These are phyloP conservation scores for Mycena metata DNA, from an alignment of 768 basidiomycete species.

Conservation along the genomic window DNA sequence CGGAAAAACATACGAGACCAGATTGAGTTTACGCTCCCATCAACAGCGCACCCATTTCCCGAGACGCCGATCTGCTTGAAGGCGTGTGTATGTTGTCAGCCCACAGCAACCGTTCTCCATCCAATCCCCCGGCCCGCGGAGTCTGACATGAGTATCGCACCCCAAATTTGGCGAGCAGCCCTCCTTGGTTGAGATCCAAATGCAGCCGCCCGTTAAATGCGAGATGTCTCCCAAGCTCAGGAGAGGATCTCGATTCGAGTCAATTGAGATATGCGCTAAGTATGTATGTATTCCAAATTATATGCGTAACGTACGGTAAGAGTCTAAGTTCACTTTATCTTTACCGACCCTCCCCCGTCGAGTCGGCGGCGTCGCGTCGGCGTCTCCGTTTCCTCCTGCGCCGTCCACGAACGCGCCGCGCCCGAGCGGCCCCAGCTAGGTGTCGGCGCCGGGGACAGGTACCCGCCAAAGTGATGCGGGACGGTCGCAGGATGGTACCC, in stretches of 20 bases:
- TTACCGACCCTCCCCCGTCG: constrained; percentile 67
- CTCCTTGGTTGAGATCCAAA: constrained; percentile 11
- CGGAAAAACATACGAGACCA: constrained; percentile 8
- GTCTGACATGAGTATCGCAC: constrained; percentile 31
- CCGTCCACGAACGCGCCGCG: constrained; percentile 43
- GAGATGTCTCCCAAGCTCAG: constrained; percentile 4
- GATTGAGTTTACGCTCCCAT: constrained; percentile 19
- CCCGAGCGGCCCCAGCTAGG: constrained; percentile 59
- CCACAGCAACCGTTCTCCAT: constrained; percentile 25
- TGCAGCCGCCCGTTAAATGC: constrained; percentile 30
- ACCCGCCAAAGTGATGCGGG: constrained; percentile 60
- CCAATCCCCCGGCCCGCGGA: constrained; percentile 7
- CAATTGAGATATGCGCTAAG: constrained; percentile 11
- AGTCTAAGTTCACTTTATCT: constrained; percentile 59
- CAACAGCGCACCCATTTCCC: neutral
- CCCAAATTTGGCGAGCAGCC: constrained; percentile 25
- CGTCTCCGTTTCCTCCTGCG: constrained; percentile 59
- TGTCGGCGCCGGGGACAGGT: constrained; percentile 65
- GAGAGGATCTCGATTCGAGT: neutral
- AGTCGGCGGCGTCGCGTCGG: constrained; percentile 67
- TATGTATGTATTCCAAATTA: constrained; percentile 20
- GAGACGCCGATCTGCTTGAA: constrained; percentile 34
- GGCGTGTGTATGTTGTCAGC: neutral
- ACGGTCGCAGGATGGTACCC: constrained; percentile 52
- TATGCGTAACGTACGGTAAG: neutral